A percentile compares a stretch with the other conserved stretches of the same genome.
These are phyloP conservation scores for Colletotrichum musicola DNA, from an alignment of 2,329 filamentous ascomycete species.

Conservation along the genomic window DNA sequence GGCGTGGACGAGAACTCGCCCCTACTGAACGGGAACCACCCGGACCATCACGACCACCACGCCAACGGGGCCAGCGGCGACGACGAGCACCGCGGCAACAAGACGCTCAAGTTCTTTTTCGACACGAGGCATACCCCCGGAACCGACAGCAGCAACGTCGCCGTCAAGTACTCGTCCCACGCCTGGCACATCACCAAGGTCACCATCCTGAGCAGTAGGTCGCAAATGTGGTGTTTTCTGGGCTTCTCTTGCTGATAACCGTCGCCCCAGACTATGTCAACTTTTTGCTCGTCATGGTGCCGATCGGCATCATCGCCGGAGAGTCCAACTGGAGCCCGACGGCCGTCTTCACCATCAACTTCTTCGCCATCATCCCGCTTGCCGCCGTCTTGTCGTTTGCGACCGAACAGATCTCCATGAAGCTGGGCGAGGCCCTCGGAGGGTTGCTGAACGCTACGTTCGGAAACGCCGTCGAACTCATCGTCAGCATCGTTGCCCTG, in stretches of 20 bases:
- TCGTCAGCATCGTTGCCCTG: constrained; percentile 92
- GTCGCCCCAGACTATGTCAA: constrained; percentile 69
- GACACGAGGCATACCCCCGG: constrained; percentile 65
- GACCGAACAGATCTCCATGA: constrained; percentile 80
- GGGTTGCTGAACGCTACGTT: constrained; percentile 83
- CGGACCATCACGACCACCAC: constrained; percentile 35
- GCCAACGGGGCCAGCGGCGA: constrained; percentile 37
- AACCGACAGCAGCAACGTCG: constrained; percentile 59
- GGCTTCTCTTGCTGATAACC: background rate
- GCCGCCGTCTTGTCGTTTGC: constrained; percentile 81
- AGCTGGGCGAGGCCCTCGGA: constrained; percentile 79
- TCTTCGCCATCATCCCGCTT: constrained; percentile 83
- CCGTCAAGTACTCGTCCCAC: constrained; percentile 60
- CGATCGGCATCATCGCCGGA: constrained; percentile 78
- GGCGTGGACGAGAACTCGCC: constrained; percentile 55
- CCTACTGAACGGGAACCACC: constrained; percentile 54
- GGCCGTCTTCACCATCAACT: constrained; percentile 81
- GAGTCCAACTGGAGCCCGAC: constrained; percentile 72
- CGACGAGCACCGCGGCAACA: constrained; percentile 41
- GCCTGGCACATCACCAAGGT: constrained; percentile 69
- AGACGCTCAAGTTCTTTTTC: constrained; percentile 60
- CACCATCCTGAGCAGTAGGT: constrained; percentile 70
- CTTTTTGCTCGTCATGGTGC: constrained; percentile 79
- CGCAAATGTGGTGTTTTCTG: background rate
- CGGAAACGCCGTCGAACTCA: constrained; percentile 84